Base-by-base conservation (phyloP, 345 rosid species). In the Citrus unshiu region DNA sequence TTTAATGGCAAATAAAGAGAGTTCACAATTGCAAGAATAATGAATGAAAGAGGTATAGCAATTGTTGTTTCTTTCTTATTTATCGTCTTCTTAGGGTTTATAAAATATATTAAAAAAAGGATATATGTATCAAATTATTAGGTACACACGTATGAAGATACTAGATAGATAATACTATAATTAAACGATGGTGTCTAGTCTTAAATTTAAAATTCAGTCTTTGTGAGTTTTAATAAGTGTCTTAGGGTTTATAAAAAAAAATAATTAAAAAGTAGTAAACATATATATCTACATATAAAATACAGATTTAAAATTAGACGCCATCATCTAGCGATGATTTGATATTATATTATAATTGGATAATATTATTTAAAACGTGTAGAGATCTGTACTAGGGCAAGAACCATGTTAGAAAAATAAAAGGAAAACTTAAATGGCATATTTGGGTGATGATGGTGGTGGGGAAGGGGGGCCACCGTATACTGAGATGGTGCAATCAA, bases 1-100 rank as follows among this genome's bases (percentile, higher is more conserved):
- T 84, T 81, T 74, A 87, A 80, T 87, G 90, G 87, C 85, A 75
- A 86, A 81, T 85, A 66, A 35, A 86, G 69, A 70, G 74, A 25
- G 66, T 54, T 78, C 74, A 22, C 49, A 9, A 37, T 35, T 66
- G 27, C 37, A 35, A 19, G 70, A 66, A 62, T 77, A 80, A 79
- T 81, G 81, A 82, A 75, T 60, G 81, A 81, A 35, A 79, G 80
- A 19, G 56, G 32, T 18, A 13, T 12, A 54, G n/a, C 58, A 79
- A 64, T 66, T 77, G 61, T 74, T 84, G 73, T 73, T 43, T 64
- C n/a, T 32, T 30, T 32, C 27, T 19, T 7, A 6, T 64, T 8
- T 18, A 30, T 62, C 29, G 7, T 62, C 37, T 35, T 22, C 5
- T 9, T 32, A 10, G 43, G 46, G 35, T 63, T 63, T 16, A 35